These are phyloP conservation scores for Trichophyton mentagrophytes DNA, from an alignment of 2,329 filamentous ascomycete genomes.

Conservation along the genomic window DNA sequence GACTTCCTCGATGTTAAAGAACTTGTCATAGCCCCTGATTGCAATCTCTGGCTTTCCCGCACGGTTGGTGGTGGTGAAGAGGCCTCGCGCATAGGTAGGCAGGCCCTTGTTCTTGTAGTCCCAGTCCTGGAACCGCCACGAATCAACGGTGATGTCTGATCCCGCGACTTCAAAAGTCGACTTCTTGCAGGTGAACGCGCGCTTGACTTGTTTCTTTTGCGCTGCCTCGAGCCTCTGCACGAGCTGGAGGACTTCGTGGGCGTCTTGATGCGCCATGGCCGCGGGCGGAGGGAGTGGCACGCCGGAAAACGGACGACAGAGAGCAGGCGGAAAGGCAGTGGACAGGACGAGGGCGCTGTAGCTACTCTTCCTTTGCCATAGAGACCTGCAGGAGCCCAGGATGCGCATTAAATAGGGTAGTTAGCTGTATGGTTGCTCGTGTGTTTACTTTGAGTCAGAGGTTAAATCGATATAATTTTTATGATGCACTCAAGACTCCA, in stretches of 20 bases:
- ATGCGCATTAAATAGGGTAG: background rate
- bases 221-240: conserved; percentile 50
- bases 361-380: background rate
- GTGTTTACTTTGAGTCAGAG: background rate
- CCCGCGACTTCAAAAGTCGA: conserved; percentile 60
- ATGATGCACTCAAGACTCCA: too few species aligned
- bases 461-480: too few species aligned
- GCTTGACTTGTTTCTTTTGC: conserved; percentile 42
- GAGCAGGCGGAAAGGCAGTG: background rate
- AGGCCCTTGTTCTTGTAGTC: conserved; percentile 83
- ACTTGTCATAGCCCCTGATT: conserved; percentile 92
- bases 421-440: too few species aligned
- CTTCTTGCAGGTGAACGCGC: conserved; percentile 62
- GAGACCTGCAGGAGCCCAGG: background rate
- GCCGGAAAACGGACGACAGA: background rate
- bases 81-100: conserved; percentile 81
- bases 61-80: conserved; percentile 70
- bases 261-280: conserved; percentile 55
- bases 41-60: conserved; percentile 62
- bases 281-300: background rate
- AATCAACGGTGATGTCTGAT: conserved; percentile 59
- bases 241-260: conserved; percentile 52
- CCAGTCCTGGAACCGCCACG: conserved; percentile 89
- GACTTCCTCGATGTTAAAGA: conserved; percentile 88
- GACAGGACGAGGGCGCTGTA: background rate